Base-by-base conservation (phyloP, 1,139 yeast species). In the Geotrichum citri-aurantii region DNA sequence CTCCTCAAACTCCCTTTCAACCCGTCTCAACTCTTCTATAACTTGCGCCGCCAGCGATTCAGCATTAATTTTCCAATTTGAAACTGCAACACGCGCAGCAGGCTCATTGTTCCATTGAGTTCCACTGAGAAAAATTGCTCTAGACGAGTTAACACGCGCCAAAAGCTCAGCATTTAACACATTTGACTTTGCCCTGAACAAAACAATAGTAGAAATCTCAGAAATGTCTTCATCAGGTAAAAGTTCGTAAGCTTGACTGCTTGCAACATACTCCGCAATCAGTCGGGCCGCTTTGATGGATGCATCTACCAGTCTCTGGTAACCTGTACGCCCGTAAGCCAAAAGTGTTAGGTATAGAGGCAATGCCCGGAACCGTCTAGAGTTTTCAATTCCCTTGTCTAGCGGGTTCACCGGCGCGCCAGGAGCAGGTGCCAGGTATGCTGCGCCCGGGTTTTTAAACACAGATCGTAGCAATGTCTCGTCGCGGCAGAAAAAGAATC, bases 371-470 rank as follows among this genome's bases (percentile, higher is more conserved):
- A 68, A 67, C 48, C 71, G 59, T 11, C 71, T 63, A 14, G 66
- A 63, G 57, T 68, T 68, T 50, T 68, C 71, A 48, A 68, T 63
- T 5, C 71, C 69, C 24, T 62, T 60, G 54, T 68, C 63, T 50
- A 65, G 50, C 3, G 69, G 68, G 33, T 64, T 61, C 4, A 49
- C 40, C 8, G 59, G 53, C 6, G 48, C 37, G 12, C 44, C 42
- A 19, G 55, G 29, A 3, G 55, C 53, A 14, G 58, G 55, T 0
- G 64, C 59, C 44, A 68, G 61, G 54, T 68, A 68, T 1, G 66
- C 67, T 3, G 71, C 71, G 4, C 66, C 67, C 5, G 69, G 64
- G 56, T 68, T 68, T 27, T 62, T 64, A 48, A 68, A 67, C 14
- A 65, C 65, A 11, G 58, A 50, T 10, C 52, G 42, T 62, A 66